Conservation (phyloP, 495 filamentous ascomycete species). For the Astrothelium macrocarpum region DNA sequence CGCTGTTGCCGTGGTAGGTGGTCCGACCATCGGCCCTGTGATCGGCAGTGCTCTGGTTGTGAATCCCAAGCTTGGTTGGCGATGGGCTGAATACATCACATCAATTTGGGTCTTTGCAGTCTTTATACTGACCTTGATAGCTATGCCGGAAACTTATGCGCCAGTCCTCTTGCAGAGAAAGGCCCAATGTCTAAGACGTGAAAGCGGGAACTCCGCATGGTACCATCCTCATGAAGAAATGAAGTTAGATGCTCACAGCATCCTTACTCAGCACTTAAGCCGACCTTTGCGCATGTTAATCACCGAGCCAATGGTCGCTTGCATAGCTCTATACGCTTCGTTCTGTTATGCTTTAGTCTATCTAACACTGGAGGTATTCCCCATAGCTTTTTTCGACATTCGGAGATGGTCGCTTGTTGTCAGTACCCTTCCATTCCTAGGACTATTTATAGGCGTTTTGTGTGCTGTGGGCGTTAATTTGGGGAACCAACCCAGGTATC, state of each 20-base stretch:
- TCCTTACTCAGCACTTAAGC: constrained; percentile 17
- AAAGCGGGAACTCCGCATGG: constrained; percentile 21
- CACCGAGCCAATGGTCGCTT: constrained; percentile 21
- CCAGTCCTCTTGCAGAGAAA: constrained; percentile 19
- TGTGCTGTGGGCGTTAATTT: constrained; percentile 22
- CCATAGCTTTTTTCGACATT: constrained; percentile 42
- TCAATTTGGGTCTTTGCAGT: constrained; percentile 18
- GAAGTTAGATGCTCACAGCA: constrained; percentile 14
- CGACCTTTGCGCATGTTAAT: constrained; percentile 20
- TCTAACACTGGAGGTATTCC: constrained; percentile 43
- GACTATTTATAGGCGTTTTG: constrained; percentile 40
- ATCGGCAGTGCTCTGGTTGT: constrained; percentile 22
- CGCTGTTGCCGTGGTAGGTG: constrained; percentile 31
- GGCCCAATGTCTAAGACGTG: constrained; percentile 18
- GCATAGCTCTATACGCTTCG: constrained; percentile 22
- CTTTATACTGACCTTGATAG: constrained; percentile 5
- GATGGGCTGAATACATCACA: constrained; percentile 21
- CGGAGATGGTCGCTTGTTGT: constrained; percentile 36
- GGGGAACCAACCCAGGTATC: constrained; percentile 24
- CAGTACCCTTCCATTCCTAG: constrained; percentile 43
- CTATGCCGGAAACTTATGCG: constrained; percentile 19
- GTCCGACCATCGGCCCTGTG: constrained; percentile 29
- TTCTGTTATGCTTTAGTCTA: constrained; percentile 27
- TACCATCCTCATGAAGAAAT: constrained; percentile 21
- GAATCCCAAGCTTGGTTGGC: constrained; percentile 21